Base-by-base conservation (phyloP, 441 rosid species). In the Dalechampia spathulata region DNA sequence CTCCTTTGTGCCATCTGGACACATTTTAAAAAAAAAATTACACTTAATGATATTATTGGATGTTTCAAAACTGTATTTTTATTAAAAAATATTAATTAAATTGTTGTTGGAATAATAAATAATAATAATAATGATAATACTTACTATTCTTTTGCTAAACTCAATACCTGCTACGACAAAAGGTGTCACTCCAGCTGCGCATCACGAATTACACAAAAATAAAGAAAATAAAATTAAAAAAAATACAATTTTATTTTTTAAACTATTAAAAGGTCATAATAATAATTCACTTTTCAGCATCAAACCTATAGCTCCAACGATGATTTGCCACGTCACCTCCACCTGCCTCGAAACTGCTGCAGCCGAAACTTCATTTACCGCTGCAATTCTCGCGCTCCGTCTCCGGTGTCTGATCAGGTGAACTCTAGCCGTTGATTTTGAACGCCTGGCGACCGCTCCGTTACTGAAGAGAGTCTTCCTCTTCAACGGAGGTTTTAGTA, bases 81-180 rank as follows among this genome's bases (percentile, higher is more conserved):
- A 30, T 30, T 30, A 4, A 8, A 30, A 30, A 30, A 30, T 8
- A 30, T 3, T 3, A 30, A 30, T 30, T 30, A 30, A 30, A 30
- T 30, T 3, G 34, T 30, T 30, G 8, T n/a, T n/a, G n/a, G n/a
- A n/a, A n/a, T n/a, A n/a, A n/a, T n/a, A n/a, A n/a, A n/a, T n/a
- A n/a, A n/a, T n/a, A n/a, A n/a, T n/a, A n/a, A n/a, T n/a, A n/a
- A n/a, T n/a, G n/a, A n/a, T n/a, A n/a, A n/a, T 1, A 51, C 90
- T 61, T 71, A 85, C 98, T 43, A 90, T 85, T 79, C 96, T 78
- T 72, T 87, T 85, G 80, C 85, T 74, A 80, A 90, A 90, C 57
- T 87, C 98, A 57, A 90, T 73, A 56, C 92, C 98, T 22, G 98
- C 98, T 13, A 87, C 92, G 25, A 80, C 78, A 52, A 90, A 90